Percentiles rank a stretch among this genome's conserved stretches.
phyloP scores from a whole-genome alignment of 805 yeast genomes.

The Yarrowia sp. region DNA sequence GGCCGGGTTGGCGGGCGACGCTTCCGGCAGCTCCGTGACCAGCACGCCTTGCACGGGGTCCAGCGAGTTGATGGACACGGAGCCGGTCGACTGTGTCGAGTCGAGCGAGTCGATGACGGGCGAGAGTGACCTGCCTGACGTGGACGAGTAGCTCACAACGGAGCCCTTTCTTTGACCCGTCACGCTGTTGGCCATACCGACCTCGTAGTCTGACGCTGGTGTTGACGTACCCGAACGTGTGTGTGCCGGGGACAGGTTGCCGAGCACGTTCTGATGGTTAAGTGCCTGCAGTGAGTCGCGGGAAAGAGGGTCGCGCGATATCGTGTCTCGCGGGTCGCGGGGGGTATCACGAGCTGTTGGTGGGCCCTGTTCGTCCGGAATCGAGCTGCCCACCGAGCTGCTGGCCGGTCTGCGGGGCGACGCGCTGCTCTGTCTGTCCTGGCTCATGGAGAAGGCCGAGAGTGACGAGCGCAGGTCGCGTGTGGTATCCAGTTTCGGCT shows the following conservation, averaged over 20 bases:
- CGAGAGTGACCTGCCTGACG: slow-evolving; percentile 25
- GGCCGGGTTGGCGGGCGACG: slow-evolving; percentile 26
- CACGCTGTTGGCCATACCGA: not conserved
- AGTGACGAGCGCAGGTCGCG: slow-evolving; percentile 17
- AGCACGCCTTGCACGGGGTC: slow-evolving; percentile 13
- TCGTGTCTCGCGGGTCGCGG: not conserved
- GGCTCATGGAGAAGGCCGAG: slow-evolving; percentile 2
- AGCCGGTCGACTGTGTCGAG: slow-evolving; percentile 4
- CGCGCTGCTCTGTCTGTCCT: not conserved
- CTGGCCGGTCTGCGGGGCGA: not conserved
- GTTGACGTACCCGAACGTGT: slow-evolving; percentile 11
- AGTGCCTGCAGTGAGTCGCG: slow-evolving; percentile 4
- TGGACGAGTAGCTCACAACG: slow-evolving; percentile 29
- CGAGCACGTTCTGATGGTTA: not conserved
- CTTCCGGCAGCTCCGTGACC: slow-evolving; percentile 4
- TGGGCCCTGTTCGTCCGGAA: not conserved
- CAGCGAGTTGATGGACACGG: slow-evolving; percentile 25
- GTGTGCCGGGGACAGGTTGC: not conserved
- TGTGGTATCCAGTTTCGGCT: not conserved
- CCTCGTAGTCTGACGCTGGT: slow-evolving; percentile 18
- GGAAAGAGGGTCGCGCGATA: not conserved
- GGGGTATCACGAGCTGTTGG: not conserved
- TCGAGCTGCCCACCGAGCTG: not conserved
- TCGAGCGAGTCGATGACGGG: slow-evolving; percentile 14
- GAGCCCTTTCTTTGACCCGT: slow-evolving; percentile 28